phyloP scores from a whole-genome alignment of 495 filamentous ascomycete species.

The Evernia prunastri region DNA sequence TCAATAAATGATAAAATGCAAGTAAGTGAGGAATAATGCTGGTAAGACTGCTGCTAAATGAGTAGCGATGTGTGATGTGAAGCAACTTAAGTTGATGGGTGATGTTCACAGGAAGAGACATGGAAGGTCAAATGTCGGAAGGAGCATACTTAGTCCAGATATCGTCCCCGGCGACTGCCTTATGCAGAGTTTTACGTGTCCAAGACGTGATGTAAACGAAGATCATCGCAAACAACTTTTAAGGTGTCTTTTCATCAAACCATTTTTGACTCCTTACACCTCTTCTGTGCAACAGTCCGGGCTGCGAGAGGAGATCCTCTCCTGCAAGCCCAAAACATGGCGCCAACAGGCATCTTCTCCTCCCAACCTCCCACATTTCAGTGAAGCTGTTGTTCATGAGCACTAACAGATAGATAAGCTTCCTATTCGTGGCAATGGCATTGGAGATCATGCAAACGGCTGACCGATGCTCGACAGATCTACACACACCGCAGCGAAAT shows the following conservation, averaged over 20 bases:
- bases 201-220: slow-evolving; percentile 1
- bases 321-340: neutral
- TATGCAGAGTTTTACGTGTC: slow-evolving; percentile 1
- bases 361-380: neutral
- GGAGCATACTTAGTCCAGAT: neutral
- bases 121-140: neutral
- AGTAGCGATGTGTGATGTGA: slow-evolving; percentile 3
- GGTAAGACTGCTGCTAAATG: slow-evolving; percentile 5
- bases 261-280: neutral
- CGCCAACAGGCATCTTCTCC: neutral
- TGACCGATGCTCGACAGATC: neutral
- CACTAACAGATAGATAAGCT: neutral
- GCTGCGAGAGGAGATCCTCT: neutral
- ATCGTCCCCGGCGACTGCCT: slow-evolving; percentile 4
- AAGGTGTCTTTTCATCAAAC: neutral
- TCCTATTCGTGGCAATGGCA: neutral
- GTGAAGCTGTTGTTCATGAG: neutral
- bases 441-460: neutral
- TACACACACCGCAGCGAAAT: neutral
- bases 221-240: neutral
- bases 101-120: neutral
- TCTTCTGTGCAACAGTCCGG: neutral
- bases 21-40: neutral
- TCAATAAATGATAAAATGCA: neutral
- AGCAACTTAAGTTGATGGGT: neutral